Evolutionary conservation across 805 yeast genomes (phyloP).

Genomic region (Brettanomyces sp.): DNA sequence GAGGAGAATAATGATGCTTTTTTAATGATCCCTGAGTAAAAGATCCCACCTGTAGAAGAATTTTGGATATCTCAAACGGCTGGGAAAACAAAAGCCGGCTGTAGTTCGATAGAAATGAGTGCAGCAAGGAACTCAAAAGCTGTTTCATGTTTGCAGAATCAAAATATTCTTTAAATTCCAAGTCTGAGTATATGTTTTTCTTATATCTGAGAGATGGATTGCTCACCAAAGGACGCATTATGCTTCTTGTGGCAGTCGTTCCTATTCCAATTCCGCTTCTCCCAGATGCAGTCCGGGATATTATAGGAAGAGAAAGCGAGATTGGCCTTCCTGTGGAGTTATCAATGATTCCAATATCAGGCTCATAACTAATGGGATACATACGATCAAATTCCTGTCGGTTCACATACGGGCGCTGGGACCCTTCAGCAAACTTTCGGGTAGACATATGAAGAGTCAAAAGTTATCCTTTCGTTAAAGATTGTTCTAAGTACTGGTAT

Average conservation of each 20-base stretch:
- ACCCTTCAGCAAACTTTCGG: constrained; percentile 15
- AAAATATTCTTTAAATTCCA: constrained; percentile 59
- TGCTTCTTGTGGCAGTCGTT: neutral
- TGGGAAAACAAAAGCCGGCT: constrained; percentile 62
- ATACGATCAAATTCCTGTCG: constrained; percentile 23
- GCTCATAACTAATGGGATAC: constrained; percentile 26
- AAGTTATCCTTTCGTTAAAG: neutral
- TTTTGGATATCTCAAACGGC: constrained; percentile 79
- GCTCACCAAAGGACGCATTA: constrained; percentile 4
- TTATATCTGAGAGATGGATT: constrained; percentile 12
- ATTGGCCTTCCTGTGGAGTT: constrained; percentile 25
- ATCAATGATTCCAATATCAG: constrained; percentile 26
- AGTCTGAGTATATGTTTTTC: constrained; percentile 39
- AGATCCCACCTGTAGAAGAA: constrained; percentile 73
- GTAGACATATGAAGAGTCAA: constrained; percentile 12
- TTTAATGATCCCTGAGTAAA: constrained; percentile 28
- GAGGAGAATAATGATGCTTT: neutral
- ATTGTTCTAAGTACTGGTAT: neutral
- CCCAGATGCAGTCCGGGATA: constrained; percentile 1
- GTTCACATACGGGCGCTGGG: constrained; percentile 25
- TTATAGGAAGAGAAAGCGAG: constrained; percentile 20
- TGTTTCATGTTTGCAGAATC: constrained; percentile 51
- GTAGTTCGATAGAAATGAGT: constrained; percentile 61
- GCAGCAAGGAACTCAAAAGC: constrained; percentile 43
- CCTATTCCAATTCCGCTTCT: neutral